Base-by-base conservation (phyloP, 148 eudicot genomes). In the Polygonum aviculare region DNA sequence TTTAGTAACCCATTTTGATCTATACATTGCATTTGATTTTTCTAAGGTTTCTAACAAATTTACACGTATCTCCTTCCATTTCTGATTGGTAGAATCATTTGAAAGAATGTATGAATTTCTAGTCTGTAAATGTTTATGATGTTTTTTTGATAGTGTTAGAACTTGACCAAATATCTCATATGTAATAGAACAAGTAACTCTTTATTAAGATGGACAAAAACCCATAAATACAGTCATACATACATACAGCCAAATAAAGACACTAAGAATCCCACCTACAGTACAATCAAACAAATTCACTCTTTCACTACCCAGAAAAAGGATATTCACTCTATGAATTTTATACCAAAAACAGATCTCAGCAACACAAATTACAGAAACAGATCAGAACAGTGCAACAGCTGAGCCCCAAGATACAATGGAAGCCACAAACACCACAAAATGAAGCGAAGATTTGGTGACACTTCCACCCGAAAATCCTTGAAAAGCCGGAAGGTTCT, bases 401-500 rank as follows among this genome's bases (percentile, higher is more conserved):
- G 57, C 81, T 21, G 82, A 81, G 70, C 74, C 48, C 75, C 79
- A 80, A 6, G 73, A 75, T 51, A 76, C 49, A 12, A 52, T n/a
- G 55, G 80, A 71, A 57, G 77, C 38, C 7, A 84, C 57, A 76
- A 81, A 54, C 50, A 75, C 78, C 11, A 84, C 21, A 67, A 76
- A 5, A 18, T 74, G 50, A 26, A 79, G 48, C 16, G 80, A 69
- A 71, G 82, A 81, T 63, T 52, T 81, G 21, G 55, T 49, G 48
- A 72, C 74, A 77, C 82, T 77, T 54, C 84, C 86, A 51, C 71
- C 76, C 18, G 86, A 81, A 22, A 77, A 73, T n/a, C 80, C 78
- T 75, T 15, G 48, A 40, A 57, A 50, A 1, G 77, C 19, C 77
- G 86, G 84, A 11, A 79, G 63, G 7, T 77, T 62, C 67, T 79